Evolutionary conservation across 371 early-diverging fungal species (phyloP).

Genomic region (Mortierella sp.): DNA sequence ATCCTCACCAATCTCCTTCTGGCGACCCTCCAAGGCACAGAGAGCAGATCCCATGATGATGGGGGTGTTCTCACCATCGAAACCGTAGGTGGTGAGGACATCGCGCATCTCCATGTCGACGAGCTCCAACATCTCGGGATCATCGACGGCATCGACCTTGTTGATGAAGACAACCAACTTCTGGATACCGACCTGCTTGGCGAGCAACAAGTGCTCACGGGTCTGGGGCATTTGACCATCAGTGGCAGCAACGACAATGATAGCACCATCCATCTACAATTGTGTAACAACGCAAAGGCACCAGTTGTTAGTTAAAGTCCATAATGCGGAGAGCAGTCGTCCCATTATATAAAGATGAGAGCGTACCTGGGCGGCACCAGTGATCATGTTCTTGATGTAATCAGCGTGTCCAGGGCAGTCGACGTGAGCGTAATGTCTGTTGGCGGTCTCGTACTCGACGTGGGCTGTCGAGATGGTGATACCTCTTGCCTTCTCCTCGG

Average conservation of each 20-base stretch:
- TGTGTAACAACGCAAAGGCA: background rate
- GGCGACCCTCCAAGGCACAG: slow-evolving; percentile 93
- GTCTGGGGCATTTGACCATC: slow-evolving; percentile 97
- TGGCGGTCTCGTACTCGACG: slow-evolving; percentile 94
- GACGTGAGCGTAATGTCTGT: slow-evolving; percentile 97
- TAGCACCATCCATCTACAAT: slow-evolving; percentile 95
- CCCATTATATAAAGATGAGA: slow-evolving; percentile 15
- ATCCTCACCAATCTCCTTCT: slow-evolving; percentile 93
- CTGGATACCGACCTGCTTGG: slow-evolving; percentile 97
- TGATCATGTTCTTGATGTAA: slow-evolving; percentile 99
- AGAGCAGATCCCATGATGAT: slow-evolving; percentile 97
- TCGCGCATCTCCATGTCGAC: slow-evolving; percentile 99
- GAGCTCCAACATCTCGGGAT: slow-evolving; percentile 97
- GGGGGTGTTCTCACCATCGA: slow-evolving; percentile 94
- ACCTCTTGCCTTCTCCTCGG: slow-evolving; percentile 97
- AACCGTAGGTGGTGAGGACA: slow-evolving; percentile 92
- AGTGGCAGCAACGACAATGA: slow-evolving; percentile 98
- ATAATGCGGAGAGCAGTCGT: background rate
- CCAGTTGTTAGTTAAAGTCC: background rate
- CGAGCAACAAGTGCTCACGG: slow-evolving; percentile 97
- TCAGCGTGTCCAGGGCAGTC: slow-evolving; percentile 99
- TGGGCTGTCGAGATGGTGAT: slow-evolving; percentile 98
- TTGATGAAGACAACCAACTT: slow-evolving; percentile 98
- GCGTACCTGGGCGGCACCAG: slow-evolving; percentile 95
- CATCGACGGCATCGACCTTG: slow-evolving; percentile 99